Base-by-base conservation (phyloP, 140 eudicot species). In the Oenanthe javanica region DNA sequence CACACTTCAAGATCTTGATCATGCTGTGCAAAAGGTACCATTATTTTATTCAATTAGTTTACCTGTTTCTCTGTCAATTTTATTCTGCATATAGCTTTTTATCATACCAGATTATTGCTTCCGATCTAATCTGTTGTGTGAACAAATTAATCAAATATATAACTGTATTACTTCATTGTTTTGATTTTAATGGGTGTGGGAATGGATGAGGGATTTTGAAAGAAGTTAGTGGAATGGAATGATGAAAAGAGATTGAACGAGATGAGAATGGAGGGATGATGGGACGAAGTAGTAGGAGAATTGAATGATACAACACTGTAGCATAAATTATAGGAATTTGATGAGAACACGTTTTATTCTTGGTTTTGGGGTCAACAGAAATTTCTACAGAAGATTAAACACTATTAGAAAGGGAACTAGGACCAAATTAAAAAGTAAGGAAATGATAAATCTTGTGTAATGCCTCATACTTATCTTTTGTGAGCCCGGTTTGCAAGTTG, bases 21-120 rank as follows among this genome's bases (percentile, higher is more conserved):
- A 85, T 87, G 96, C 98, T 49, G 82, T 86, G 51, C 92, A 89
- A 50, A 94, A 94, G 98, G 98, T 92, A 85, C 78, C 38, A 16
- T 63, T 42, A 51, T 75, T 48, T 85, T 38, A 64, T 79, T 2
- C 72, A 9, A 72, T 70, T 83, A 46, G 84, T 79, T 47, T 75
- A 51, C 76, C 55, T 54, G n/a, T 81, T 72, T 72, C 52, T 31
- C 25, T 51, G 64, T 74, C 75, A 76, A 18, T 81, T 79, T 67
- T n/a, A 45, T 14, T 40, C 49, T 9, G 38, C 42, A n/a, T 48
- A 23, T 50, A 51, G 48, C 47, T 77, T 52, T 14, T 75, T 71
- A 59, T 40, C 18, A 4, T 50, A 38, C 63, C 42, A 15, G 23
- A 57, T n/a, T 27, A 49, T 72, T 51, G 79, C 73, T n/a, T 6